Conservation (phyloP, 2,329 filamentous ascomycete species). For the Trichoderma sp. region DNA sequence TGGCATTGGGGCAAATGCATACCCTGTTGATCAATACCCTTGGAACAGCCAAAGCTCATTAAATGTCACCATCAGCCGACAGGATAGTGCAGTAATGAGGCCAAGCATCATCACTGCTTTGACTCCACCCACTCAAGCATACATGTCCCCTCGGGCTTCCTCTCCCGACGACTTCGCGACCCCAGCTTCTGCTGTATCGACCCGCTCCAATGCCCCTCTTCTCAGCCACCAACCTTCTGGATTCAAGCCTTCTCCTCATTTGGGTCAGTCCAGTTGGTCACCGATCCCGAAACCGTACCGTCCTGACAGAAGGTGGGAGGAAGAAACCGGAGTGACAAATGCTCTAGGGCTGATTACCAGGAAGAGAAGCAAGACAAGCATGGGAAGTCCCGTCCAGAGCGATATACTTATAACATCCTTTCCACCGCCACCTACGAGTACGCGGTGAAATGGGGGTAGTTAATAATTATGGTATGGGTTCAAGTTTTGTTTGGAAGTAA, state of each 20-base stretch:
- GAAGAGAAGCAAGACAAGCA: slow-evolving; percentile 6
- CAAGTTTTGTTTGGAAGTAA: not conserved
- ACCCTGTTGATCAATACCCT: not conserved
- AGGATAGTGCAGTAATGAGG: slow-evolving; percentile 5
- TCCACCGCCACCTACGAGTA: slow-evolving; percentile 40
- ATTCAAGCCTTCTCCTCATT: slow-evolving; percentile 28
- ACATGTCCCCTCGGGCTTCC: slow-evolving; percentile 7
- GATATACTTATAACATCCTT: slow-evolving; percentile 38
- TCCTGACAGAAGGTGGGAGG: slow-evolving; percentile 3
- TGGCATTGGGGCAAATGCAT: not conserved
- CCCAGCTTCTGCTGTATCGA: slow-evolving; percentile 38
- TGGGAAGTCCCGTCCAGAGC: slow-evolving; percentile 13
- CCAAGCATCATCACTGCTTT: slow-evolving; percentile 27
- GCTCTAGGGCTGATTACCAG: slow-evolving; percentile 5
- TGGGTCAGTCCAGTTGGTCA: slow-evolving; percentile 16
- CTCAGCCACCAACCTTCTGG: slow-evolving; percentile 29
- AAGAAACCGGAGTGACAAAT: not conserved
- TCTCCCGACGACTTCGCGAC: slow-evolving; percentile 31
- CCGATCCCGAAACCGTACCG: not conserved
- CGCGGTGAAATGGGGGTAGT: slow-evolving; percentile 16
- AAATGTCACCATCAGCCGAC: not conserved
- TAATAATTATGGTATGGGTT: not conserved
- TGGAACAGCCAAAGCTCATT: slow-evolving; percentile 7
- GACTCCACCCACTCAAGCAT: slow-evolving; percentile 25
- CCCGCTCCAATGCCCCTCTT: slow-evolving; percentile 38